Evolutionary conservation across 768 basidiomycete genomes (phyloP).

Genomic region (Royoungia palumana): DNA sequence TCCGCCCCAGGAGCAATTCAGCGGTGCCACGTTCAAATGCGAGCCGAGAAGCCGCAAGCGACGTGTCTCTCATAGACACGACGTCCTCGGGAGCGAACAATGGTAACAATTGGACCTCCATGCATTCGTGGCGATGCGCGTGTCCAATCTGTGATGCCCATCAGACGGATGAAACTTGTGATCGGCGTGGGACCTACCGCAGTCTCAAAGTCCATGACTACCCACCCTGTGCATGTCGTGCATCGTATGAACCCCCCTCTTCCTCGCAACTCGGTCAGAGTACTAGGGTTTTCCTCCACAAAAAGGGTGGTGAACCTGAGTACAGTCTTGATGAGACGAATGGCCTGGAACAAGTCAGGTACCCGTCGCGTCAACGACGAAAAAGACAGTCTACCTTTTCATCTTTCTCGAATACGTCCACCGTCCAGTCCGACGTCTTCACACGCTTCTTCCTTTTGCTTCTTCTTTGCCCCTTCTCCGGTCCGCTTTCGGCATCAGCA

Average conservation of each 20-base stretch:
- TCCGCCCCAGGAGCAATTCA: conserved; percentile 17
- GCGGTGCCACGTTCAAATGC: conserved; percentile 25
- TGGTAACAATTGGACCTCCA: conserved; percentile 38
- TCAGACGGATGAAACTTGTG: background rate
- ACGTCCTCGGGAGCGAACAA: accelerated
- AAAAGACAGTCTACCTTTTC: conserved; percentile 40
- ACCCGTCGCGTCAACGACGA: background rate
- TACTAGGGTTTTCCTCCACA: conserved; percentile 30
- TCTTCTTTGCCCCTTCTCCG: background rate
- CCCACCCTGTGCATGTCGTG: conserved; percentile 44
- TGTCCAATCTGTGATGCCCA: conserved; percentile 50
- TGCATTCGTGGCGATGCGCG: conserved; percentile 57
- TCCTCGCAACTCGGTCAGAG: conserved; percentile 16
- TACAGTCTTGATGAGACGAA: conserved; percentile 39
- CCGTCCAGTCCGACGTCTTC: conserved; percentile 41
- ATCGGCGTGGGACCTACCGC: conserved; percentile 38
- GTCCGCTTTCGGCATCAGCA: conserved; percentile 19
- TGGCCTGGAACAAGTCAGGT: conserved; percentile 39
- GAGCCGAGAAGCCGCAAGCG: background rate
- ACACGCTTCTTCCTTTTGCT: conserved; percentile 10
- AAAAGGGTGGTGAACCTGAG: conserved; percentile 31
- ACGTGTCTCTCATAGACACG: background rate
- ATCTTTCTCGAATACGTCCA: conserved; percentile 55
- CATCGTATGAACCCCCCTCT: conserved; percentile 42
- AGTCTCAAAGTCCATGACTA: conserved; percentile 45